phyloP scores from a whole-genome alignment of 495 filamentous ascomycete species.

The Annulohypoxylon bovei region DNA sequence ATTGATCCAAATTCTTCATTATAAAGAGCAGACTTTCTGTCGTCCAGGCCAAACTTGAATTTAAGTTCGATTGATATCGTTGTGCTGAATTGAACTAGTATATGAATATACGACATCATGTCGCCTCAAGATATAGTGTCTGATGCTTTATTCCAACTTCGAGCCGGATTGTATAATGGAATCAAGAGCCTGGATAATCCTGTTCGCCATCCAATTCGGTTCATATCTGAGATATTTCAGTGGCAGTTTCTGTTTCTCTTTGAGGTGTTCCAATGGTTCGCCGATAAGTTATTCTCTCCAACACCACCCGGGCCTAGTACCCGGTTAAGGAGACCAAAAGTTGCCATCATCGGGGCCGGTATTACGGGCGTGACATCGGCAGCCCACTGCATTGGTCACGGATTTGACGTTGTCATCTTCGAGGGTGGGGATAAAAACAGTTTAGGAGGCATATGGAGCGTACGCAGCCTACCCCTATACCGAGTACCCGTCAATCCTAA shows the following conservation, averaged over 20 bases:
- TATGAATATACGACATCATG: conserved; percentile 2
- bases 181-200: conserved; percentile 40
- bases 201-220: conserved; percentile 59
- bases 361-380: conserved; percentile 85
- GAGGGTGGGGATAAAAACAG: conserved; percentile 70
- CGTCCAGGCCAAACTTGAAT: not conserved
- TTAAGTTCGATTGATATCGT: not conserved
- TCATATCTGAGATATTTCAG: conserved; percentile 74
- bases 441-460: conserved; percentile 87
- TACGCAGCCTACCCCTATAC: conserved; percentile 49
- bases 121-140: conserved; percentile 10
- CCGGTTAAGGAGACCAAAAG: conserved; percentile 65
- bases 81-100: not conserved
- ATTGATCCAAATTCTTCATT: not conserved
- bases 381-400: conserved; percentile 86
- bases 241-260: conserved; percentile 44
- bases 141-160: not conserved
- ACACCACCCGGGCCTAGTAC: conserved; percentile 68
- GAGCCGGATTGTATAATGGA: conserved; percentile 2
- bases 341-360: conserved; percentile 86
- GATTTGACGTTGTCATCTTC: conserved; percentile 83
- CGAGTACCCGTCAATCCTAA: not conserved
- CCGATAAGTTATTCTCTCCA: conserved; percentile 74
- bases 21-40: not conserved
- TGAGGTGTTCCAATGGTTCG: conserved; percentile 68